These are phyloP conservation scores for Canna indica DNA, from an alignment of 176 grass and related monocot genomes.

Conservation along the genomic window DNA sequence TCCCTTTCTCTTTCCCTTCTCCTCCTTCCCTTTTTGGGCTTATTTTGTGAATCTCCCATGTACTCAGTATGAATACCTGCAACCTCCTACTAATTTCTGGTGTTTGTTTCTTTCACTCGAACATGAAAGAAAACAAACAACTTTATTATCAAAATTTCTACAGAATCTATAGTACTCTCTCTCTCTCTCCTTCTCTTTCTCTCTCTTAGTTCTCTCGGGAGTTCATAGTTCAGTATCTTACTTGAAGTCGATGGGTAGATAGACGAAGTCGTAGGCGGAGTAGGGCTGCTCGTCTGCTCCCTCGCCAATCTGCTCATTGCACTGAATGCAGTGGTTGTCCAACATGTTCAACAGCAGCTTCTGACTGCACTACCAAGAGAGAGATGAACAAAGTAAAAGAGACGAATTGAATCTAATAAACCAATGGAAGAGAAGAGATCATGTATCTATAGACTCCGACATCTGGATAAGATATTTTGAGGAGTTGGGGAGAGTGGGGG, in stretches of 20 bases:
- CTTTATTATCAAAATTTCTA: slow-evolving; percentile 1
- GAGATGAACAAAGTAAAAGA: not conserved
- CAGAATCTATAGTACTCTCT: not conserved
- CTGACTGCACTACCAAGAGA: slow-evolving; percentile 54
- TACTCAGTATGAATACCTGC: slow-evolving; percentile 1
- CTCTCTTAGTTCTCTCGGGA: not conserved
- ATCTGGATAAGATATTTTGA: not conserved
- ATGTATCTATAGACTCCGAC: not conserved
- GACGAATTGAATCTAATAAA: not conserved
- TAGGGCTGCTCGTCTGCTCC: slow-evolving; percentile 39
- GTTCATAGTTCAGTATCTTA: slow-evolving; percentile 22
- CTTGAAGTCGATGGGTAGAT: slow-evolving; percentile 99
- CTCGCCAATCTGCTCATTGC: slow-evolving; percentile 61
- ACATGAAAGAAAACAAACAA: not conserved
- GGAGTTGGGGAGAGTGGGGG: not conserved
- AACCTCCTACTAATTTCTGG: not conserved
- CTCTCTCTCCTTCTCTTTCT: not conserved
- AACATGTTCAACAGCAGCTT: slow-evolving; percentile 94
- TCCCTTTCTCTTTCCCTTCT: not conserved
- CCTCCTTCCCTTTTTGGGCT: not conserved
- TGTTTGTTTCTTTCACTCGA: not conserved
- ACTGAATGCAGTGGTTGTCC: slow-evolving; percentile 96
- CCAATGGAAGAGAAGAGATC: not conserved
- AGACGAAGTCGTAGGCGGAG: slow-evolving; percentile 94
- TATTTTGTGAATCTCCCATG: slow-evolving; percentile 5